These are phyloP conservation scores for Vitis amurensis DNA, from an alignment of 164 flowering plant species.

Conservation along the genomic window DNA sequence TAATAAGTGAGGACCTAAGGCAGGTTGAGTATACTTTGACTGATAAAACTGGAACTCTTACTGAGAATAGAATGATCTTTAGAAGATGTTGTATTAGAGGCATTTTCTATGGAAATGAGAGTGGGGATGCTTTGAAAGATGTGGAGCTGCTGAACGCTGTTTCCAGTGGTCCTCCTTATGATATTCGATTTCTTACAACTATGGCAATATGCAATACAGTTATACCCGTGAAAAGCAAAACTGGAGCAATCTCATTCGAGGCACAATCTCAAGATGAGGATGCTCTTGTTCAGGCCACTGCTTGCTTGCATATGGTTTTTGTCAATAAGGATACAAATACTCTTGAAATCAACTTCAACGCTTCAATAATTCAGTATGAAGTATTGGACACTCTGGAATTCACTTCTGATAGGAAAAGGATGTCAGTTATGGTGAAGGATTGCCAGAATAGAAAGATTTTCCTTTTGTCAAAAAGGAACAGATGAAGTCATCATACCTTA, in stretches of 20 bases:
- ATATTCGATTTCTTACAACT: slow-evolving; percentile 68
- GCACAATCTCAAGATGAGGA: slow-evolving; percentile 99
- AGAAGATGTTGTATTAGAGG: too few relatives aligned
- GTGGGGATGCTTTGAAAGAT: too few relatives aligned
- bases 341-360: slow-evolving; percentile 74
- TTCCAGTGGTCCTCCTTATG: slow-evolving; percentile 55
- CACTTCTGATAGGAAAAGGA: slow-evolving; percentile 96
- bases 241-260: slow-evolving; percentile 70
- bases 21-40: too few relatives aligned
- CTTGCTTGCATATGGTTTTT: slow-evolving; percentile 77
- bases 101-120: too few relatives aligned
- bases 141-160: slow-evolving; percentile 61
- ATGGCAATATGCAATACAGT: slow-evolving; percentile 96
- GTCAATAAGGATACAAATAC: slow-evolving; percentile 58
- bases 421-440: slow-evolving; percentile 88
- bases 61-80: too few relatives aligned
- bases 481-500: slow-evolving; percentile 91
- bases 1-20: too few relatives aligned
- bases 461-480: slow-evolving; percentile 89
- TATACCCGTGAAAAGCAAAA: slow-evolving; percentile 75
- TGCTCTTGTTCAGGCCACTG: slow-evolving; percentile 95
- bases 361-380: slow-evolving; percentile 59
- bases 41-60: too few relatives aligned
- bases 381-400: slow-evolving; percentile 89
- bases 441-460: slow-evolving; percentile 69